Base-by-base conservation (phyloP, 164 flowering plant genomes). In the Sextonia rubra region DNA sequence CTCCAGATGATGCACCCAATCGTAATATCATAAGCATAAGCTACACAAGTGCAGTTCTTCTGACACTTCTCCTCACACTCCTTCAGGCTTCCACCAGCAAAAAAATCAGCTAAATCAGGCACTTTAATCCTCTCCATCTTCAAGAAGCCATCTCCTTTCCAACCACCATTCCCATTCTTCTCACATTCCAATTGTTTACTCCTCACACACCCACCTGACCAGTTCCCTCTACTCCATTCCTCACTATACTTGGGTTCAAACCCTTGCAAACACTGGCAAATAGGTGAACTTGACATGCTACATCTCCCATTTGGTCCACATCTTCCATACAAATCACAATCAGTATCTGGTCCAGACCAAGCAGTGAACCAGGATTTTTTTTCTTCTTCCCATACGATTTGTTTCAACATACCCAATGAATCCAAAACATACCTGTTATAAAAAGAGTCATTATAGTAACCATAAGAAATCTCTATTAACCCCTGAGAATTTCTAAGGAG, bases 281-380 rank as follows among this genome's bases (percentile, higher is more conserved):
- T 66, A 6, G 74, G 74, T 17, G 60, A 37, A 25, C 29, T 29
- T 11, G 14, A 25, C 22, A 12, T 22, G 26, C 22, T 66, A 61
- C 80, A 77, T 20, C 63, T 52, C 15, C 80, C 76, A 18, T 56
- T 69, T 17, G 62, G 37, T 5, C 80, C 80, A 20, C 80, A 77
- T 24, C 12, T 58, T 14, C 66, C 66, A 23, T 70, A 77, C 3
- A 73, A 12, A 3, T 67, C 80, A 20, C 80, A 77, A 2, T 60
- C 18, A 3, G 29, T 14, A 0, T 3, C 1, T 3, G 47, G 72
- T 17, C 17, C 20, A 0, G 0, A 11, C 80, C 80, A 74, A 0
- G 2, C 4, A 1, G 7, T 24, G 1, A 5, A 20, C 80, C 77
- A 77, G 24, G 47, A 18, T 7, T 71, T 66, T 1, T 7, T 26